phyloP scores from a whole-genome alignment of 2,329 filamentous ascomycete species.

The Venturia pyrina region DNA sequence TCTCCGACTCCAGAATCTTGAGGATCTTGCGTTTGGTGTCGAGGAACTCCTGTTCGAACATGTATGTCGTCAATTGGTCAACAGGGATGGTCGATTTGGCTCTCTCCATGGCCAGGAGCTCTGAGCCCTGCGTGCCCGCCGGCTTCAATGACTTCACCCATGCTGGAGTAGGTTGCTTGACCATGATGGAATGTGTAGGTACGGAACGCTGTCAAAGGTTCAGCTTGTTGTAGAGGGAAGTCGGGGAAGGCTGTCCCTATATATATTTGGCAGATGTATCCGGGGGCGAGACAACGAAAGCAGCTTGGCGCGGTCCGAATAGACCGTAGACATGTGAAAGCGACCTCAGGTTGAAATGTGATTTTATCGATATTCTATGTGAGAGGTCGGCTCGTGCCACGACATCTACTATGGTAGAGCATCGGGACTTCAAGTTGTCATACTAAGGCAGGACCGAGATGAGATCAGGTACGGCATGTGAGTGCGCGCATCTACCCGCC shows the following conservation, averaged over 20 bases:
- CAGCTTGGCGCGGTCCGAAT: neutral
- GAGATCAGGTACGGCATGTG: conserved; percentile 1
- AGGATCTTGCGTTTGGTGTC: conserved; percentile 52
- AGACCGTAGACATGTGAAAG: neutral
- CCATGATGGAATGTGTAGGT: neutral
- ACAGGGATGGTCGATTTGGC: conserved; percentile 57
- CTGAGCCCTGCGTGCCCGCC: conserved; percentile 55
- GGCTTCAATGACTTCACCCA: conserved; percentile 61
- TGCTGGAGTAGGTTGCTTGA: conserved; percentile 38
- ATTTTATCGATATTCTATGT: neutral
- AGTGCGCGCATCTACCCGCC: neutral
- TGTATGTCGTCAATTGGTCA: conserved; percentile 55
- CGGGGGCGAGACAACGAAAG: neutral
- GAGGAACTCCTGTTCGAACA: conserved; percentile 58
- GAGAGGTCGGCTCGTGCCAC: neutral
- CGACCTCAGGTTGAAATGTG: neutral
- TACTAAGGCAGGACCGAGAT: neutral
- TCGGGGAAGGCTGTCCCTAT: neutral
- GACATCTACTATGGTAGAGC: neutral
- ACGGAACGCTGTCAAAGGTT: neutral
- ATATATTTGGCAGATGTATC: neutral
- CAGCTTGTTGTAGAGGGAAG: neutral
- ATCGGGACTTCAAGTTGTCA: neutral
- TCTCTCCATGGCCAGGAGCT: conserved; percentile 60
- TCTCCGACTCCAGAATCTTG: conserved; percentile 54